Percentiles rank a stretch among this genome's conserved stretches.
phyloP scores from a whole-genome alignment of 805 yeast genomes.

The Schizosaccharomyces octosporus region DNA sequence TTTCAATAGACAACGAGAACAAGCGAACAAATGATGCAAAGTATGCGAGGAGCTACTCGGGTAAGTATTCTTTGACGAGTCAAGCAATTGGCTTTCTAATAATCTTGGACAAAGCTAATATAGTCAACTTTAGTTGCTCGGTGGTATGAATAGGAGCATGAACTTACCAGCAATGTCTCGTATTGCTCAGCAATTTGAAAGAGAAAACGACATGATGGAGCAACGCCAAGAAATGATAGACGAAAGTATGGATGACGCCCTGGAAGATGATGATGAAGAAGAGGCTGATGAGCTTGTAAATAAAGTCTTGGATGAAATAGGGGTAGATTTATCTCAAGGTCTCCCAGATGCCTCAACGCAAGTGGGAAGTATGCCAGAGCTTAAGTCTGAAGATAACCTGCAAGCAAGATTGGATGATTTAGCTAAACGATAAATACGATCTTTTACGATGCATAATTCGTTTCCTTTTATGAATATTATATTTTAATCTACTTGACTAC shows the following conservation, averaged over 20 bases:
- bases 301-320: slow-evolving; percentile 86
- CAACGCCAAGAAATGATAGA: slow-evolving; percentile 98
- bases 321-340: slow-evolving; percentile 45
- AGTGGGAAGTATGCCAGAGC: neutral
- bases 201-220: slow-evolving; percentile 88
- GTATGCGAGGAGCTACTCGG: slow-evolving; percentile 77
- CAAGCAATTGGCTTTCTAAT: neutral
- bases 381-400: neutral
- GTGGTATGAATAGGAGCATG: slow-evolving; percentile 74
- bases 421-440: neutral
- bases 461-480: too few species aligned
- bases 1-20: slow-evolving; percentile 39
- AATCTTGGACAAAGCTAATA: neutral
- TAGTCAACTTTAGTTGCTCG: slow-evolving; percentile 22
- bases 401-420: neutral
- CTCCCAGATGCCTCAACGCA: slow-evolving; percentile 3
- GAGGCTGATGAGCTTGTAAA: slow-evolving; percentile 24
- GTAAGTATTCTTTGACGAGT: neutral
- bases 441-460: too few species aligned
- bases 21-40: slow-evolving; percentile 81
- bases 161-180: slow-evolving; percentile 70
- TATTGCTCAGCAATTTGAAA: slow-evolving; percentile 86
- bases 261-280: slow-evolving; percentile 58
- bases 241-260: slow-evolving; percentile 87
- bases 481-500: too few species aligned